These are phyloP conservation scores for Cytospora mali DNA, from an alignment of 2,329 filamentous ascomycete species.

Conservation along the genomic window DNA sequence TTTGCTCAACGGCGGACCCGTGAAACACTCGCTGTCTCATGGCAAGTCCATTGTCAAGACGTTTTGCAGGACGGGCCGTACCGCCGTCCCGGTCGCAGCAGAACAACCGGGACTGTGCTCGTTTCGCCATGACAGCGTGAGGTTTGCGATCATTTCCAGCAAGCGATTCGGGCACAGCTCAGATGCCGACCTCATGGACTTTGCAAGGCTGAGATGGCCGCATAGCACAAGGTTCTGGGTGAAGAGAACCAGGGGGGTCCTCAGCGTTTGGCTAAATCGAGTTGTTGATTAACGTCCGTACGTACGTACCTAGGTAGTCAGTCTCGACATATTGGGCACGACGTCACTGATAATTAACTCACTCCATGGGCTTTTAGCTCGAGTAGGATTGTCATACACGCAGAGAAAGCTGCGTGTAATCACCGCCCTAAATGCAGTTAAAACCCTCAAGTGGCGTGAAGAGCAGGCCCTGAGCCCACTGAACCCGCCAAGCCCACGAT, in stretches of 20 bases:
- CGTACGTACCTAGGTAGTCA: neutral
- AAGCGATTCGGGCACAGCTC: neutral
- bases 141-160: neutral
- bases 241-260: neutral
- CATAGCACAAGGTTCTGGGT: constrained; percentile 1
- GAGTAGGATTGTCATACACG: neutral
- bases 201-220: constrained; percentile 25
- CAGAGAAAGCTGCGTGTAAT: neutral
- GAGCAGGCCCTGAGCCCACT: neutral
- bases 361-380: neutral
- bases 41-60: constrained; percentile 11
- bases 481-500: neutral
- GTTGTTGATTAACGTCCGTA: neutral
- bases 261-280: neutral
- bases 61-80: constrained; percentile 4
- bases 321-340: neutral
- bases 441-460: neutral
- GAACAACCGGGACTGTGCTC: constrained; percentile 20
- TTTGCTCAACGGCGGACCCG: no score
- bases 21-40: constrained; percentile 22
- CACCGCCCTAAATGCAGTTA: neutral
- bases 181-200: constrained; percentile 8
- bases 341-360: neutral
- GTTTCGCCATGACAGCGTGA: constrained; percentile 16
- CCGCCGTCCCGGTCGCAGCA: constrained; percentile 4